Evolutionary conservation across 164 flowering plant species (phyloP), one percentile per base, ranked within the genome.

Genomic region (Vitis vinifera): DNA sequence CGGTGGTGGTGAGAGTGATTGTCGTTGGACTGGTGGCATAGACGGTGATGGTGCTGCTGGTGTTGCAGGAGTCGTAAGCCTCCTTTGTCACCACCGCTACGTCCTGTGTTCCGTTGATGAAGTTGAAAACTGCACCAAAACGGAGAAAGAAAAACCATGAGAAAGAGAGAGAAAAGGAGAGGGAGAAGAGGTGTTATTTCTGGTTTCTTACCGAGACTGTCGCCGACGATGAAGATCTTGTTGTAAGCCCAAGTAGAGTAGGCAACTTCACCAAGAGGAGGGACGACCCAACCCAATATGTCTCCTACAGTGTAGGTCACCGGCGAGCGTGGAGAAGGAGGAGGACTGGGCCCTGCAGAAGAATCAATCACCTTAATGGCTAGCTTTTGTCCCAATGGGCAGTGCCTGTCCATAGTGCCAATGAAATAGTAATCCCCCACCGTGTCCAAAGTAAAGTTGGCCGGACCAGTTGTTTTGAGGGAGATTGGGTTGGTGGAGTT

Each of bases 101-200:
- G 27, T 79, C 73, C 55, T 77, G 78, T 7, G 37, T 50, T 19
- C 69, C 79, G 9, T 57, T 71, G 10, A 55, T 10, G 53, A 82
- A 84, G 37, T 75, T 74, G 71, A 84, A 84, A 14, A 74, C 87
- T 81, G 76, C 61, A 23, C 27, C 0, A 23, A 23, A 23, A 27
- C 3, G 27, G 61, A 12, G 9, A 58, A 8, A 63, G 49, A 16
- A 47, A 3, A 62, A 7, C 19, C 10, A 65, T 29, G 62, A 62
- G 61, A 15, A 69, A 59, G 11, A 37, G 47, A 44, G 17, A 60
- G 13, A 10, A 65, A 19, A n/a, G 59, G 16, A 11, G 14, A 9
- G 1, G 27, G 56, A 16, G 51, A 49, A 0, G 68, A 16, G 37
- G 72, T 16, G 15, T 23, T 23, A 23, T 23, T 23, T 23, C 27